A percentile compares a stretch with the other conserved stretches of the same genome.
These are phyloP conservation scores for Suhomyces wounanorum DNA, from an alignment of 1,139 yeast genomes.

Conservation along the genomic window DNA sequence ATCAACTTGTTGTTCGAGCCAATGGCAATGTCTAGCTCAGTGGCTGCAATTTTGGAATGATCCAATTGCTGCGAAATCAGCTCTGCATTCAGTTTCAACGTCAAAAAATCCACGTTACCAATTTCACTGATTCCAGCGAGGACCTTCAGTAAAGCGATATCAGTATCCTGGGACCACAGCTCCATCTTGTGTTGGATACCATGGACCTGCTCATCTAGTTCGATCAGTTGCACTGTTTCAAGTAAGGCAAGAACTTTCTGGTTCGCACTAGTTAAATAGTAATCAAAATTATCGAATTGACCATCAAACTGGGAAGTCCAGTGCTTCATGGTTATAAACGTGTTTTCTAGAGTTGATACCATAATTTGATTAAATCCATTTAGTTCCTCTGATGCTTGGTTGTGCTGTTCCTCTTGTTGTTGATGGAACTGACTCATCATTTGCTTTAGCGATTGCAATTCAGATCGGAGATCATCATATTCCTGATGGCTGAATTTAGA, in stretches of 20 bases:
- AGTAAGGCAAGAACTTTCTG: neutral
- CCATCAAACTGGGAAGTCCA: neutral
- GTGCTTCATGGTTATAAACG: neutral
- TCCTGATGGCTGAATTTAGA: constrained; percentile 15
- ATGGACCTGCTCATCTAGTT: neutral
- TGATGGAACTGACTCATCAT: constrained; percentile 13
- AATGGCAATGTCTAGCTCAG: neutral
- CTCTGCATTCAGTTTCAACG: neutral
- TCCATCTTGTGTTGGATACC: neutral
- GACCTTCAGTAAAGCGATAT: neutral
- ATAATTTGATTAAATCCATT: constrained; percentile 14
- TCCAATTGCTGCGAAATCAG: neutral
- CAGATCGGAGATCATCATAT: constrained; percentile 6
- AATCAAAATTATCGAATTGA: neutral
- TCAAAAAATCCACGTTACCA: constrained; percentile 1
- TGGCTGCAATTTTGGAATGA: neutral
- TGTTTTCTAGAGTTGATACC: constrained; percentile 13
- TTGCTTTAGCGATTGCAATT: constrained; percentile 7
- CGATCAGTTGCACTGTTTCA: neutral
- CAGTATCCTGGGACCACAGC: neutral
- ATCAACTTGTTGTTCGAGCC: constrained; percentile 1
- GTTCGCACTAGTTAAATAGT: neutral
- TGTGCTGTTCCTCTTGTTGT: constrained; percentile 2
- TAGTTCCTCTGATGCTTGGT: constrained; percentile 14
- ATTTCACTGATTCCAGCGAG: neutral